Conservation (phyloP, 345 rosid species). For the Populus alba region DNA sequence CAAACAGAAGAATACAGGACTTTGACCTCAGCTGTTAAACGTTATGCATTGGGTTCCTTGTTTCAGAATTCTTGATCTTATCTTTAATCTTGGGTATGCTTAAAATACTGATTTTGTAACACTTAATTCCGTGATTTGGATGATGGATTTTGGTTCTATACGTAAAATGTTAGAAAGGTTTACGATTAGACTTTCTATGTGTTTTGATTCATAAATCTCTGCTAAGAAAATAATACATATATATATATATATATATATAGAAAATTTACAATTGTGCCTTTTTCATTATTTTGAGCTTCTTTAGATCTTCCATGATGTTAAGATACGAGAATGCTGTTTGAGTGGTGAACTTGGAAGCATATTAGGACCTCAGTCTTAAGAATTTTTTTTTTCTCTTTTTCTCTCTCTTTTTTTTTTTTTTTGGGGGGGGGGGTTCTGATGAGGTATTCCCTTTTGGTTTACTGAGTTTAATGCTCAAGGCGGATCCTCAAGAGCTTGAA, state of each 20-base stretch:
- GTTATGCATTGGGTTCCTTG: background rate
- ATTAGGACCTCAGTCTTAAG: background rate
- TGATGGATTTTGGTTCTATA: background rate
- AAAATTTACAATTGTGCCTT: background rate
- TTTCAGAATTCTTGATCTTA: slow-evolving; percentile 10
- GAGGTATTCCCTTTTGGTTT: background rate
- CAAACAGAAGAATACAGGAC: background rate
- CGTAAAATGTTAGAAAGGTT: background rate
- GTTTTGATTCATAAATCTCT: background rate
- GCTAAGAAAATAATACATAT: background rate
- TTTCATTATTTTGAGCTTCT: background rate
- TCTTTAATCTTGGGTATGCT: background rate
- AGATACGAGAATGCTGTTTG: background rate
- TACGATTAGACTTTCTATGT: background rate
- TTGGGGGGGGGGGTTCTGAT: background rate
- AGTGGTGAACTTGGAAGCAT: background rate
- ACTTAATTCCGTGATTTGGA: background rate
- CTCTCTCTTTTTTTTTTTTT: background rate
- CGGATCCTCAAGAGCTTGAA: background rate
- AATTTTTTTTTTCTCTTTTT: background rate
- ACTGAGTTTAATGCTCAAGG: background rate
- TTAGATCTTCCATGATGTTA: background rate
- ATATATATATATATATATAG: background rate
- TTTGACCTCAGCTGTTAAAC: background rate
- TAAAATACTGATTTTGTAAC: background rate